phyloP scores from a whole-genome alignment of 2,329 filamentous ascomycete genomes.

The Talaromyces piceae region DNA sequence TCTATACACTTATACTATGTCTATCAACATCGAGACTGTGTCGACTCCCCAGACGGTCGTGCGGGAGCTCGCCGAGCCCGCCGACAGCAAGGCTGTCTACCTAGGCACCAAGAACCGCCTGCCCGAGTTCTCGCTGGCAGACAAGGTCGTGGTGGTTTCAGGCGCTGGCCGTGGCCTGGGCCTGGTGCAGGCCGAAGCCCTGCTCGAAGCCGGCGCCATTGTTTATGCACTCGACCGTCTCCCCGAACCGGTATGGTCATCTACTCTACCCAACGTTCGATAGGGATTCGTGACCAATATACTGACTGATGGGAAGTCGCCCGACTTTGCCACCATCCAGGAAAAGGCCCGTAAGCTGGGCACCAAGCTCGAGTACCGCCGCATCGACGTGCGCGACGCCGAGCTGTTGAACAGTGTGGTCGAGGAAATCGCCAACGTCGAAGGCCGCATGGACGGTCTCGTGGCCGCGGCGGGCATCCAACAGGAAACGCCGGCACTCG shows the following conservation, averaged over 20 bases:
- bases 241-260: slow-evolving; percentile 27
- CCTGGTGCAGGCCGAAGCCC: slow-evolving; percentile 63
- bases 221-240: slow-evolving; percentile 40
- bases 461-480: slow-evolving; percentile 67
- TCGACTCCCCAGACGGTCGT: slow-evolving; percentile 6
- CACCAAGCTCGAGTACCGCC: slow-evolving; percentile 64
- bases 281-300: slow-evolving; percentile 16
- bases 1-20: too few relatives aligned
- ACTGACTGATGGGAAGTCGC: slow-evolving; percentile 25
- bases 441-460: slow-evolving; percentile 70
- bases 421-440: slow-evolving; percentile 58
- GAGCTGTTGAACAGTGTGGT: slow-evolving; percentile 60
- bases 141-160: slow-evolving; percentile 64
- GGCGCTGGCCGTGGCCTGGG: slow-evolving; percentile 66
- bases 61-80: slow-evolving; percentile 12
- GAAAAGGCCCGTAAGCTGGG: slow-evolving; percentile 58
- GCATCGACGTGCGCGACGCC: slow-evolving; percentile 72
- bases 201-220: slow-evolving; percentile 67
- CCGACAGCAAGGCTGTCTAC: slow-evolving; percentile 20
- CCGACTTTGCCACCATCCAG: slow-evolving; percentile 59
- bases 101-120: slow-evolving; percentile 38
- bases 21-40: slow-evolving; percentile 11
- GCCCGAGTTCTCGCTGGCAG: slow-evolving; percentile 67
- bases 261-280: not conserved
- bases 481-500: slow-evolving; percentile 74